Evolutionary conservation across 2,329 filamentous ascomycete genomes (phyloP), one percentile per base, ranked within the genome.

Genomic region (Talaromyces funiculosus): DNA sequence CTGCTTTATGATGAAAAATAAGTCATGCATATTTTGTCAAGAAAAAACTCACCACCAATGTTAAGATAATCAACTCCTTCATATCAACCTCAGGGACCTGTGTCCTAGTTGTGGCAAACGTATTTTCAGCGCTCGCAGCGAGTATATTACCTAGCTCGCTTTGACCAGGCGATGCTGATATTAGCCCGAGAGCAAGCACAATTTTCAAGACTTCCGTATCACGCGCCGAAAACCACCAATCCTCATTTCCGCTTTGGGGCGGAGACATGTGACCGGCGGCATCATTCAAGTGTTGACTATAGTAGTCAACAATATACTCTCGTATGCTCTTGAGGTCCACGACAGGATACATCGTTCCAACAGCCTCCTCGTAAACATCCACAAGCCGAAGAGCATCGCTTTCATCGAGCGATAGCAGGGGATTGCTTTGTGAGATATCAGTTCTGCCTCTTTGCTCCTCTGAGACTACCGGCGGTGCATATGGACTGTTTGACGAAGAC

Each of bases 201-300:
- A 95, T 84, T 73, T 96, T 97, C 54, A 96, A 78, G 47, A 90
- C 80, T 58, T 90, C 82, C 0, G 89, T 82, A 62, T 86, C 81
- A 16, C 72, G 68, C 0, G 72, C 72, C 61, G 71, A 72, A 53
- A 74, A 74, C 72, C 72, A 74, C 72, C 72, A 74, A 33, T 72
- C 68, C 57, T 72, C 67, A 9, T 72, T 68, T 4, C 53, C 57
- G 24, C 51, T 62, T 33, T 62, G 53, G 4, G 60, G 60, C 2
- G 42, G 29, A 12, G 33, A 47, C 18, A 59, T 18, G 33, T 31
- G 35, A 22, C 42, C 40, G 14, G 31, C 47, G 6, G 49, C 54
- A 24, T 42, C 49, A 22, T 51, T 49, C 16, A 29, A 24, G 3
- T 45, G 47, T 24, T 49, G 55, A n/a, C 42, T 35, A 18, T 56